Percentiles rank a stretch among this genome's conserved stretches.
Conservation (phyloP, 768 basidiomycete genomes). For the Lactifluus pinguis region DNA sequence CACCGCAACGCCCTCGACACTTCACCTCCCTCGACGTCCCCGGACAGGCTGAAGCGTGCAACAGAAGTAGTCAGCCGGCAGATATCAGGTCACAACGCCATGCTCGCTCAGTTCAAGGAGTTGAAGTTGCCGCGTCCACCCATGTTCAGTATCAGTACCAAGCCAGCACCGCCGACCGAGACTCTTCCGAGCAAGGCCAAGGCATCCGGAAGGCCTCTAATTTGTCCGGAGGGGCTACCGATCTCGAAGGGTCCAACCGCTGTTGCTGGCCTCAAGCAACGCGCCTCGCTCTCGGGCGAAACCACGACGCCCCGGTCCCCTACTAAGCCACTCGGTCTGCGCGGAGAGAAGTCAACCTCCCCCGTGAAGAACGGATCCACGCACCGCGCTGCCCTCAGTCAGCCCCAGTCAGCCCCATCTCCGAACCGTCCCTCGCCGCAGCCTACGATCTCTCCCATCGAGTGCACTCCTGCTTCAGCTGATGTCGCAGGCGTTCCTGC, state of each 20-base stretch:
- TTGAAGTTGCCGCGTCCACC: background rate
- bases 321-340: background rate
- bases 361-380: too few species aligned
- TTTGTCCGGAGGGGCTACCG: too few species aligned
- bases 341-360: too few species aligned
- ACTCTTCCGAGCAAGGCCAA: conserved; percentile 7
- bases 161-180: background rate
- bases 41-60: conserved; percentile 7
- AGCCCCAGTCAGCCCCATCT: too few species aligned
- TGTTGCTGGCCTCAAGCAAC: background rate
- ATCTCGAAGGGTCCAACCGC: background rate
- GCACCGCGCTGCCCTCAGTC: too few species aligned
- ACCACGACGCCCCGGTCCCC: background rate
- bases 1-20: background rate
- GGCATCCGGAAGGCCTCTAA: background rate
- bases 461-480: too few species aligned
- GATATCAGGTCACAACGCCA: conserved; percentile 7
- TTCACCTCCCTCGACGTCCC: background rate
- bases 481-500: too few species aligned
- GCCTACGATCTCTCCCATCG: too few species aligned
- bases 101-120: conserved; percentile 10
- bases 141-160: too few species aligned
- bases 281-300: background rate
- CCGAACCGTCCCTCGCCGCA: too few species aligned
- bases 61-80: conserved; percentile 10